A percentile compares a stretch with the other conserved stretches of the same genome.
Evolutionary conservation across 2,329 filamentous ascomycete species (phyloP).

Genomic region (Sclerotinia borealis): DNA sequence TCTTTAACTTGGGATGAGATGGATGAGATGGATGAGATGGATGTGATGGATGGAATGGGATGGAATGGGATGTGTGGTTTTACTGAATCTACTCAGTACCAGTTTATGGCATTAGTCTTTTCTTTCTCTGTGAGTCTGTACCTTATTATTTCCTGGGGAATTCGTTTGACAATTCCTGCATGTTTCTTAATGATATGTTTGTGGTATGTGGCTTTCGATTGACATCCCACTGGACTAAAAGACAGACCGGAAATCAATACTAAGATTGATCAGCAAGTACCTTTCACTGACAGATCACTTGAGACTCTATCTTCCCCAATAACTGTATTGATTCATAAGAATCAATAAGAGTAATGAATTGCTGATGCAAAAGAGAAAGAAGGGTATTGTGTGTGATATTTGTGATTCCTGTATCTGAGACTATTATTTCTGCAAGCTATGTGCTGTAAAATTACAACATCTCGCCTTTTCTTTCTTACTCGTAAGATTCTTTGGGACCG

Average conservation of each 20-base stretch:
- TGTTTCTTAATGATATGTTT: not conserved
- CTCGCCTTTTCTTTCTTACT: not conserved
- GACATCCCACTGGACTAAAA: conserved; percentile 1
- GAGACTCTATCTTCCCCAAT: not conserved
- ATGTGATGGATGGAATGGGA: not conserved
- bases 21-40: not conserved
- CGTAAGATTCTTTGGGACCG: not conserved
- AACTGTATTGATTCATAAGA: not conserved
- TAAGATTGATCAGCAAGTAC: not conserved
- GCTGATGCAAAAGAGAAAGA: not conserved
- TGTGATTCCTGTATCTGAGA: conserved; percentile 5
- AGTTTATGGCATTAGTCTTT: not conserved
- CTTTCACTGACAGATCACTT: not conserved
- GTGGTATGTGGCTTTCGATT: conserved; percentile 8
- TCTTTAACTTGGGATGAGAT: not conserved
- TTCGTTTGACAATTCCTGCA: not conserved
- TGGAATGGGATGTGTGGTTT: not conserved
- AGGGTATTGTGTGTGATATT: not conserved
- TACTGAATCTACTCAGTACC: not conserved
- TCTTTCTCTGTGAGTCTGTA: not conserved
- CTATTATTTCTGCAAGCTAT: conserved; percentile 7
- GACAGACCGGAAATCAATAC: not conserved
- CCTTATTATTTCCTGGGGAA: not conserved
- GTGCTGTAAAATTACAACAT: conserved; percentile 3
- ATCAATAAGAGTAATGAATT: not conserved